A percentile compares a stretch with the other conserved stretches of the same genome.
phyloP scores from a whole-genome alignment of 148 eudicot genomes.

The Amaranthus cruentus region DNA sequence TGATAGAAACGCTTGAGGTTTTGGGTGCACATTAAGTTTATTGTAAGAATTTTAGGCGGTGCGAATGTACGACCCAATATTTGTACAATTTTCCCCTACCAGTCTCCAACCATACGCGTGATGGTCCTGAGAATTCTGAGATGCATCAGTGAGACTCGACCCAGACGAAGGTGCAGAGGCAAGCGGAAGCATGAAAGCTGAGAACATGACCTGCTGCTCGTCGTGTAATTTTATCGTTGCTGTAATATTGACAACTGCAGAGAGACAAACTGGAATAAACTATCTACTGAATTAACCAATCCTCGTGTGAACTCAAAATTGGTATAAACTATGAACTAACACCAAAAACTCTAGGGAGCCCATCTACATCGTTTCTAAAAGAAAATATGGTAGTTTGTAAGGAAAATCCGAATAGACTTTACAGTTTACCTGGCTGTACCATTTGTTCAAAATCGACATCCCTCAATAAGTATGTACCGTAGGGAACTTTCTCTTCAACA shows the following conservation, averaged over 20 bases:
- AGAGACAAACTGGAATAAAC: background rate
- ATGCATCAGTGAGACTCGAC: too few species aligned
- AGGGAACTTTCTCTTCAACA: conserved; percentile 26
- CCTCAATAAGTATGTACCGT: conserved; percentile 31
- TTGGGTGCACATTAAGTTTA: too few species aligned
- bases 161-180: too few species aligned
- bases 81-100: too few species aligned
- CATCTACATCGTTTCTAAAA: conserved; percentile 18
- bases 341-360: background rate
- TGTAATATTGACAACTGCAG: background rate
- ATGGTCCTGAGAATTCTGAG: too few species aligned
- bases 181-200: too few species aligned
- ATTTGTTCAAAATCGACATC: conserved; percentile 35
- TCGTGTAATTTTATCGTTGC: too few species aligned
- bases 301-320: conserved; percentile 16
- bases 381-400: conserved; percentile 7
- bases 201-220: too few species aligned
- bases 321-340: conserved; percentile 14
- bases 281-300: conserved; percentile 4
- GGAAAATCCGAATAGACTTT: conserved; percentile 16
- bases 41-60: too few species aligned
- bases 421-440: conserved; percentile 51
- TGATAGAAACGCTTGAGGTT: too few species aligned
- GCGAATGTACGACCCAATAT: too few species aligned
- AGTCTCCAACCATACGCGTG: too few species aligned